Conservation (phyloP, 495 filamentous ascomycete species). For the Annulohypoxylon bovei region DNA sequence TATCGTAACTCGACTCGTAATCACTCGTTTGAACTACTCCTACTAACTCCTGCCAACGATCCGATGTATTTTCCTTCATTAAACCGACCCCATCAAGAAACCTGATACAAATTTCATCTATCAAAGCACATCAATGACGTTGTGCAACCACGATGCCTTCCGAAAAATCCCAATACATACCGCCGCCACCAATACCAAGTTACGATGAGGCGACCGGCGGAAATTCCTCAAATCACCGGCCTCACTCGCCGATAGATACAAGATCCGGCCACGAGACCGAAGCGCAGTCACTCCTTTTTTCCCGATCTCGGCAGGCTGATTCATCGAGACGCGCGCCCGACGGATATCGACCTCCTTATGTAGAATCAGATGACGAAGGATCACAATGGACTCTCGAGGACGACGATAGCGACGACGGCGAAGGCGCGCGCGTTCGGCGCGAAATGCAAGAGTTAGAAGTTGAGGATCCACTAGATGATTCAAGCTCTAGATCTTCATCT, state of each 20-base stretch:
- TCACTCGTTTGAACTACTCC: conserved; percentile 23
- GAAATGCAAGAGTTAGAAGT: conserved; percentile 93
- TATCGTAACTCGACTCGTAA: conserved; percentile 28
- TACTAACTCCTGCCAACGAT: conserved; percentile 17
- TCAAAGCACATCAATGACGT: conserved; percentile 30
- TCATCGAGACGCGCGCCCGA: conserved; percentile 49
- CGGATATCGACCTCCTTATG: conserved; percentile 79
- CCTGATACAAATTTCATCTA: neutral
- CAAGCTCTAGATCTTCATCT: conserved; percentile 47
- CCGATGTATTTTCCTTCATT: conserved; percentile 19
- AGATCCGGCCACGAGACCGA: conserved; percentile 51
- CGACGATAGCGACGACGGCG: conserved; percentile 52
- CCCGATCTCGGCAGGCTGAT: conserved; percentile 48
- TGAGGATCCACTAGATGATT: conserved; percentile 70
- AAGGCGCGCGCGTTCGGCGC: conserved; percentile 70
- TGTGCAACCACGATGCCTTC: conserved; percentile 54
- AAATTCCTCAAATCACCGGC: conserved; percentile 49
- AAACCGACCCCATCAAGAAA: conserved; percentile 12
- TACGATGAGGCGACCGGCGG: conserved; percentile 88
- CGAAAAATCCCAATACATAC: conserved; percentile 63
- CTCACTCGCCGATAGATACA: conserved; percentile 47
- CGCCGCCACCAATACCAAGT: conserved; percentile 82
- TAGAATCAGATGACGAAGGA: conserved; percentile 67
- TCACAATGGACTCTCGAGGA: conserved; percentile 53
- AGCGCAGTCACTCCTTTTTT: conserved; percentile 69